phyloP scores from a whole-genome alignment of 352 stramenopile genomes.

The Pythium rishiriense region DNA sequence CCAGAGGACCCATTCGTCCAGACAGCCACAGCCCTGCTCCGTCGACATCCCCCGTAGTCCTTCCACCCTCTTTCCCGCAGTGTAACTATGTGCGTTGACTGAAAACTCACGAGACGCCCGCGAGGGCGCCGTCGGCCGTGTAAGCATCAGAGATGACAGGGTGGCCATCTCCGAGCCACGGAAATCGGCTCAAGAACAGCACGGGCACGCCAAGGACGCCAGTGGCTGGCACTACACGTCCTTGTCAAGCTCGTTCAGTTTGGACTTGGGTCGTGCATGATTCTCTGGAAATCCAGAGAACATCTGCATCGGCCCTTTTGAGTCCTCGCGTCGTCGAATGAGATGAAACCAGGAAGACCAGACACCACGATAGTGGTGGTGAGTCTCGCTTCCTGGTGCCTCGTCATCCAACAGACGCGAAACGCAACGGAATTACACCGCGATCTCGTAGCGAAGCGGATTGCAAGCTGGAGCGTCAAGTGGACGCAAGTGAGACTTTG shows the following conservation, averaged over 20 bases:
- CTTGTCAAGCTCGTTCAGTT: no score
- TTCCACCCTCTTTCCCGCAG: not conserved
- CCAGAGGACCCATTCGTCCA: not conserved
- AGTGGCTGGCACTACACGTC: no score
- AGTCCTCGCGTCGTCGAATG: no score
- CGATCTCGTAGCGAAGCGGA: constrained; percentile 65
- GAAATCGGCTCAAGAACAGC: not conserved
- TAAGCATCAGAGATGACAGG: not conserved
- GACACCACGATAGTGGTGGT: not conserved
- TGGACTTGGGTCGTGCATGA: no score
- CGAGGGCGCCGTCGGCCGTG: not conserved
- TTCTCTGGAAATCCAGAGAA: no score
- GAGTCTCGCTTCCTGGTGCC: not conserved
- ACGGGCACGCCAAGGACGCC: no score
- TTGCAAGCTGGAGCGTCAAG: constrained; percentile 82
- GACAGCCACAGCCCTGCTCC: not conserved
- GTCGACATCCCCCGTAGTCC: not conserved
- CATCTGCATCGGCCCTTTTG: no score
- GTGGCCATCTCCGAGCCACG: not conserved
- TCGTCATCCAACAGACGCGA: not conserved
- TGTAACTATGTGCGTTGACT: not conserved
- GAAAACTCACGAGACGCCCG: not conserved
- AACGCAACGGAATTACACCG: constrained; percentile 39
- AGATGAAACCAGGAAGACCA: not conserved
- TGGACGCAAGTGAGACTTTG: not conserved